Base-by-base conservation (phyloP, 2,329 filamentous ascomycete species). In the Alternaria ethzedia region DNA sequence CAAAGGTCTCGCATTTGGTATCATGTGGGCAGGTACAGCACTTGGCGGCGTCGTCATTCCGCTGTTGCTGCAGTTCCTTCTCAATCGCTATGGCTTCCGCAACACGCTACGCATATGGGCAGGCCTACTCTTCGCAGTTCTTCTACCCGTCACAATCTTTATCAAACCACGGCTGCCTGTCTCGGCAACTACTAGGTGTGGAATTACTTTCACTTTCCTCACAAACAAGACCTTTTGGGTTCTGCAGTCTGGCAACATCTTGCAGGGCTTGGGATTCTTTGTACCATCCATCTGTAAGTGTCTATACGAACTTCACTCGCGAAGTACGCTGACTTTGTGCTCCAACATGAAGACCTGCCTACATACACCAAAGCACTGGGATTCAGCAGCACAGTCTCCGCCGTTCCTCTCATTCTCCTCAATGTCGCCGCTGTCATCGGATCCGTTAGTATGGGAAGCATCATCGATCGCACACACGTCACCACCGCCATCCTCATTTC, bases 1-100 rank as follows among this genome's bases (percentile, higher is more conserved):
- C 46, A 87, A 87, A 54, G 87, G 87, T 1, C 77, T 90, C 32
- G 88, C 88, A 2, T 88, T 87, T 69, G 89, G 89, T n/a, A 83
- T 89, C 54, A 87, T 90, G 83, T 89, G 86, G 84, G 71, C 71
- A 13, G 74, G 71, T 6, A 73, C 70, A n/a, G 84, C 83, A 2
- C 67, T 82, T 3, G 80, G 80, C 0, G 84, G 84, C 10, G 77
- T 82, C 11, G 64, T 82, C 12, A 77, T 85, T 64, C 83, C 83
- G 0, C 68, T 85, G 11, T 64, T 81, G 8, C 68, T 85, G 23
- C 74, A 83, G 59, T 77, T 71, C 30, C 69, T 84, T 12, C 68
- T 85, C 9, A 64, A 70, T 21, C 65, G 59, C 5, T 80, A 79
- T 60, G 82, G 82, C 46, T 83, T 79, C 64, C 75, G 75, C 6